Evolutionary conservation across 2,329 filamentous ascomycete genomes (phyloP).

Genomic region (Colletotrichum sansevieriae): DNA sequence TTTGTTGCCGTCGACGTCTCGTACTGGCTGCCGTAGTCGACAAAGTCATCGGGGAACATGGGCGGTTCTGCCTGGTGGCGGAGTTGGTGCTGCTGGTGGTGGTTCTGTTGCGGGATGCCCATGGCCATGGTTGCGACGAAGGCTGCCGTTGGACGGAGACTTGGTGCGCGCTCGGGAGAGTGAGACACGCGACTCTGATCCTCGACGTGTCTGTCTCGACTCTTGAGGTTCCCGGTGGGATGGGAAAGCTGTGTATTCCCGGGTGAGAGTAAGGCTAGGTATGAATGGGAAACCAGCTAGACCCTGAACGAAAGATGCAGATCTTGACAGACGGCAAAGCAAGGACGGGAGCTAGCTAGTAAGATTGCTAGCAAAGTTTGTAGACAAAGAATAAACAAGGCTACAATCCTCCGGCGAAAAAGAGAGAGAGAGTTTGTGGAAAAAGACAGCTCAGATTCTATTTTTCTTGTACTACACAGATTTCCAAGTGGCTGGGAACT

Average conservation of each 20-base stretch:
- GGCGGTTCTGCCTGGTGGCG: slow-evolving; percentile 27
- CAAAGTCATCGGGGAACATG: slow-evolving; percentile 38
- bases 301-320: not conserved
- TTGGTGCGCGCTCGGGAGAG: not conserved
- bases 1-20: slow-evolving; percentile 13
- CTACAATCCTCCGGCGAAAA: no score
- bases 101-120: slow-evolving; percentile 36
- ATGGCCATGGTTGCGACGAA: slow-evolving; percentile 35
- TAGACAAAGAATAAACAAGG: not conserved
- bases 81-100: slow-evolving; percentile 36
- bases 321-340: not conserved
- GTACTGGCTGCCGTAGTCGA: slow-evolving; percentile 35
- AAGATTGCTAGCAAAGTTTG: not conserved
- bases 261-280: no score
- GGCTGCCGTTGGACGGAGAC: slow-evolving; percentile 2
- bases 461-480: not conserved
- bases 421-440: not conserved
- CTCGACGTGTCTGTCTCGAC: no score
- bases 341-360: not conserved
- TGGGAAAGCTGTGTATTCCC: not conserved
- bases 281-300: not conserved
- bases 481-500: slow-evolving; percentile 16
- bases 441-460: not conserved
- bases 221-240: not conserved
- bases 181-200: slow-evolving; percentile 5